These are phyloP conservation scores for Beauveria caledonica DNA, from an alignment of 2,329 filamentous ascomycete genomes.

Conservation along the genomic window DNA sequence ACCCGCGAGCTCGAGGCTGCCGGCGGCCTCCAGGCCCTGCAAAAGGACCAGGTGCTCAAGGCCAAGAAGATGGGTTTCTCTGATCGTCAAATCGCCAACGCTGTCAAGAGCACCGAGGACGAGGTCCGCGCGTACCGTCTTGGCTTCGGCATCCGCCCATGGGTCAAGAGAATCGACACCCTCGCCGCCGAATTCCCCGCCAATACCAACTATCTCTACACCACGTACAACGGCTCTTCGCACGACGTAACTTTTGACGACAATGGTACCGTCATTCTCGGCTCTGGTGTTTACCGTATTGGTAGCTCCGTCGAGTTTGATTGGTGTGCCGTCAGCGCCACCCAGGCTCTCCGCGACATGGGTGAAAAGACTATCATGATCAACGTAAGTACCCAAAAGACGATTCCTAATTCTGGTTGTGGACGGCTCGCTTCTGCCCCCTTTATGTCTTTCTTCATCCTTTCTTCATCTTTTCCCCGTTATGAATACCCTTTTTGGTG, in stretches of 20 bases:
- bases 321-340: conserved; percentile 93
- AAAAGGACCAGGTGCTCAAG: conserved; percentile 80
- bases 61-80: conserved; percentile 98
- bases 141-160: conserved; percentile 83
- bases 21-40: conserved; percentile 73
- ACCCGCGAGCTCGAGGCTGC: conserved; percentile 77
- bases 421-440: no score
- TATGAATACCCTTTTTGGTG: background rate
- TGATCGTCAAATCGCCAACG: conserved; percentile 85
- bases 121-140: conserved; percentile 79
- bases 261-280: conserved; percentile 80
- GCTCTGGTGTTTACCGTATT: conserved; percentile 94
- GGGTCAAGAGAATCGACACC: conserved; percentile 98
- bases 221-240: conserved; percentile 90
- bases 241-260: conserved; percentile 94
- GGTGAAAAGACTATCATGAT: conserved; percentile 98
- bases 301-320: conserved; percentile 98
- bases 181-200: conserved; percentile 94
- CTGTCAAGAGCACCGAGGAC: conserved; percentile 79
- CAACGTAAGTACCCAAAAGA: conserved; percentile 47
- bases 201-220: conserved; percentile 92
- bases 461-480: background rate
- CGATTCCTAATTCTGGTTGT: background rate
- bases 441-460: background rate
- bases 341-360: conserved; percentile 71